Evolutionary conservation across 768 basidiomycete species (phyloP), one percentile per base, ranked within the genome.

Genomic region (Zangia roseola): DNA sequence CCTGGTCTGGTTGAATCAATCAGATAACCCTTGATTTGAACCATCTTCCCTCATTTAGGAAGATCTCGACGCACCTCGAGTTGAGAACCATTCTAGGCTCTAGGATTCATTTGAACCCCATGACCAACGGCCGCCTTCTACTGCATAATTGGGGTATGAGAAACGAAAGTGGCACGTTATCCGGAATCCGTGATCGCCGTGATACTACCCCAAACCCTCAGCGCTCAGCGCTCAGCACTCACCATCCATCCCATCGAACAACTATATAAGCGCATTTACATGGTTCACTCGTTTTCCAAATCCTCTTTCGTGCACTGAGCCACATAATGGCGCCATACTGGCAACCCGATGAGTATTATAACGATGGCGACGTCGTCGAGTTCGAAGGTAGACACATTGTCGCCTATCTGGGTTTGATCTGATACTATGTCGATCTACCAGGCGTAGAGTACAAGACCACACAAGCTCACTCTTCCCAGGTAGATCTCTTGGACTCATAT

Each of bases 391-490:
- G 20, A 59, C 39, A 35, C 28, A n/a, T 16, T 34, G 26, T 30
- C 40, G 9, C 10, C 26, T 20, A 14, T 34, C 38, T 31, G 30
- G 13, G 4, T 45, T 19, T 26, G 40, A 23, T 45, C 56, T 56
- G 46, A 62, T 54, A 14, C 9, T 14, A 31, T 14, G 30, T 13
- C 13, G 43, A 45, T 58, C 44, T 41, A n/a, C n/a, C n/a, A 53
- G 85, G 79, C 34, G 62, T 67, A 53, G 68, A 65, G 35, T 90
- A 88, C 73, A 82, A 80, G 67, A 84, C 83, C 66, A 80, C 88
- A 54, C 85, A 88, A 59, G 71, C 84, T 9, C 88, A 90, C 69
- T 68, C 60, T 44, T 86, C 87, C 28, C 83, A 87, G 76, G 86
- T 80, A 53, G 47, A 62, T 52, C 20, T 7, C 39, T 21, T 17